Conservation (phyloP, 2,329 filamentous ascomycete species). For the Aureobasidium sp. region DNA sequence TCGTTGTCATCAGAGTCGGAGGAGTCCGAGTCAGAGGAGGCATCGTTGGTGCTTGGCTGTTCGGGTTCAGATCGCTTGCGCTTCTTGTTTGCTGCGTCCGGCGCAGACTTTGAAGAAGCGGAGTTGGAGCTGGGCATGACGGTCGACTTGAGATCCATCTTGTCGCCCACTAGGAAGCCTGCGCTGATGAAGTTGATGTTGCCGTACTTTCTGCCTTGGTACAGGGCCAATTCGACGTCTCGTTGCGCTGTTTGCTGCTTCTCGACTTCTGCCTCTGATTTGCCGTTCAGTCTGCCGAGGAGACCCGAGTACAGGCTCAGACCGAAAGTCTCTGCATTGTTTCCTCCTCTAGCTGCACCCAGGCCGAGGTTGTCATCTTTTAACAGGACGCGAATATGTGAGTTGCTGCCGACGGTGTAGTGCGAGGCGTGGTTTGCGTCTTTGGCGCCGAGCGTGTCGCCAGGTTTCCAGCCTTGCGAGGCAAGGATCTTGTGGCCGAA, state of each 20-base stretch:
- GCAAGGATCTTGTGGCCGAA: slow-evolving; percentile 89
- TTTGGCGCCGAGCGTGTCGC: slow-evolving; percentile 71
- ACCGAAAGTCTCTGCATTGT: slow-evolving; percentile 66
- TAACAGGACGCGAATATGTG: slow-evolving; percentile 75
- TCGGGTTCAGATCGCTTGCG: slow-evolving; percentile 17
- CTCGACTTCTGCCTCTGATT: slow-evolving; percentile 64
- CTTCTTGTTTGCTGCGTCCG: slow-evolving; percentile 13
- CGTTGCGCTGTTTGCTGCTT: slow-evolving; percentile 62
- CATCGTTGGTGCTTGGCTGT: slow-evolving; percentile 27
- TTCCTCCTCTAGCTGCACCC: slow-evolving; percentile 69
- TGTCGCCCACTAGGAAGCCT: slow-evolving; percentile 61
- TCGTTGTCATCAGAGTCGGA: slow-evolving; percentile 19
- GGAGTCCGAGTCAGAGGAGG: background rate
- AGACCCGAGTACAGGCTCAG: slow-evolving; percentile 81
- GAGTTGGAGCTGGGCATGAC: slow-evolving; percentile 24
- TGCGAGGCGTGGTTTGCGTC: slow-evolving; percentile 67
- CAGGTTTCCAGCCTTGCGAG: slow-evolving; percentile 84
- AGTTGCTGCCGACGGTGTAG: slow-evolving; percentile 72
- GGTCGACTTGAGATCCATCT: slow-evolving; percentile 35
- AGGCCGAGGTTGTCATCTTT: slow-evolving; percentile 91
- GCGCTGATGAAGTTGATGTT: slow-evolving; percentile 79
- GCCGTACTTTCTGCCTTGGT: slow-evolving; percentile 69
- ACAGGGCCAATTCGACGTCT: slow-evolving; percentile 64
- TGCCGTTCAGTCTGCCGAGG: slow-evolving; percentile 83
- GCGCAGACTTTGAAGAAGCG: slow-evolving; percentile 34